Evolutionary conservation across 75 land plant species (phyloP).

Genomic region (Ceratopteris richardii): DNA sequence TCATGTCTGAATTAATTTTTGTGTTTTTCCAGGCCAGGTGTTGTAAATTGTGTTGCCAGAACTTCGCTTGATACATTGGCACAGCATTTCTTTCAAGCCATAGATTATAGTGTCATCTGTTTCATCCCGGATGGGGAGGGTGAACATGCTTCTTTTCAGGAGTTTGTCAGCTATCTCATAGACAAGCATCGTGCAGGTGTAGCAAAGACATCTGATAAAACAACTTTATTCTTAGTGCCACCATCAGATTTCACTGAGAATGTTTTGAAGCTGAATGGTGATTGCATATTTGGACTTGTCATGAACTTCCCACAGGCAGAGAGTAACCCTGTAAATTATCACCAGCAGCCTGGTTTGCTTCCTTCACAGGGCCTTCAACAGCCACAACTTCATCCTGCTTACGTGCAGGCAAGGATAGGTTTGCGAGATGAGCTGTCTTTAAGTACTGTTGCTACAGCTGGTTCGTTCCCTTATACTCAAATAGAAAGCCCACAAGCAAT

Average conservation of each 20-base stretch:
- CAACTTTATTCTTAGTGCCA: slow-evolving; percentile 84
- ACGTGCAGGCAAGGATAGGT: not conserved
- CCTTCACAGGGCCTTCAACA: not conserved
- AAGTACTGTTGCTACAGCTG: too few species aligned
- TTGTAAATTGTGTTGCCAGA: slow-evolving; percentile 79
- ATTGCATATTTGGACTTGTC: slow-evolving; percentile 85
- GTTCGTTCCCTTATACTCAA: too few species aligned
- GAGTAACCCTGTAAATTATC: slow-evolving; percentile 4
- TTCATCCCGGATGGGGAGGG: slow-evolving; percentile 87
- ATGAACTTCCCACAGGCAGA: slow-evolving; percentile 46
- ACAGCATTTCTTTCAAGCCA: slow-evolving; percentile 67
- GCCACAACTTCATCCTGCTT: not conserved
- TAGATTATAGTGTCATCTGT: slow-evolving; percentile 68
- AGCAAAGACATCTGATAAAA: slow-evolving; percentile 83
- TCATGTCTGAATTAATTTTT: too few species aligned
- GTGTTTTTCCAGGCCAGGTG: slow-evolving; percentile 62
- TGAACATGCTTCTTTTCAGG: slow-evolving; percentile 78
- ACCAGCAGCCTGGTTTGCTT: slow-evolving; percentile 4
- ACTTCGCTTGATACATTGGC: slow-evolving; percentile 83
- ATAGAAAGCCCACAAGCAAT: too few species aligned
- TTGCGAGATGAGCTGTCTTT: too few species aligned
- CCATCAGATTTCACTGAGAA: slow-evolving; percentile 81
- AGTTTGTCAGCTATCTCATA: slow-evolving; percentile 77
- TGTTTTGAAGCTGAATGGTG: slow-evolving; percentile 63
- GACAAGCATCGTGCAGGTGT: slow-evolving; percentile 83